Evolutionary conservation across 2,329 filamentous ascomycete species (phyloP).

Genomic region (Lachnellula cervina): DNA sequence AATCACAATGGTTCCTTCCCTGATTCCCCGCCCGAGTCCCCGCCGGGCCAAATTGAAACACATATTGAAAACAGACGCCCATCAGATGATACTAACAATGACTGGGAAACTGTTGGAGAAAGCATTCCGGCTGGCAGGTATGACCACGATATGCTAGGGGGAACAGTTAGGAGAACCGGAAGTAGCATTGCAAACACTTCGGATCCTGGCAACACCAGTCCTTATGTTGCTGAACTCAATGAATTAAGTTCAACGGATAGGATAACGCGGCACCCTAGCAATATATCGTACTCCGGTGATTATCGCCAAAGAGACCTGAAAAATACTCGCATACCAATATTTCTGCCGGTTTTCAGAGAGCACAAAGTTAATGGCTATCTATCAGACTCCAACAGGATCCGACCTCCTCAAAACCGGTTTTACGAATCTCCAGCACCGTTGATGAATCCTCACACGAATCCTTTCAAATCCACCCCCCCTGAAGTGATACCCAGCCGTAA

Average conservation of each 20-base stretch:
- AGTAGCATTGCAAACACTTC: conserved; percentile 31
- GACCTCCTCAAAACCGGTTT: conserved; percentile 10
- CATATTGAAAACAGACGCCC: conserved; percentile 3
- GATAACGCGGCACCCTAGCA: conserved; percentile 27
- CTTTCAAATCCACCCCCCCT: conserved; percentile 27
- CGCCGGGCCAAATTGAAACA: not conserved
- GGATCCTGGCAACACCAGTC: conserved; percentile 14
- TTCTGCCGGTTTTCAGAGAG: conserved; percentile 23
- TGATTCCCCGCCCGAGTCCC: conserved; percentile 11
- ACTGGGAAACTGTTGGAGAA: conserved; percentile 31
- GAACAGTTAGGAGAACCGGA: conserved; percentile 18
- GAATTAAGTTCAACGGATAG: conserved; percentile 25
- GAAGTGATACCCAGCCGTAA: conserved; percentile 10
- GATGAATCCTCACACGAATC: conserved; percentile 21
- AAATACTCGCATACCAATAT: conserved; percentile 22
- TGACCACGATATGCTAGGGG: conserved; percentile 10
- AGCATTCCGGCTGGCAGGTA: conserved; percentile 14
- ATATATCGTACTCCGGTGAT: conserved; percentile 19
- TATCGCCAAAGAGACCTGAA: conserved; percentile 29
- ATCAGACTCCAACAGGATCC: conserved; percentile 24
- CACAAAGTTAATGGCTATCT: conserved; percentile 30
- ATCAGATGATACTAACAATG: conserved; percentile 21
- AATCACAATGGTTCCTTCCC: conserved; percentile 18
- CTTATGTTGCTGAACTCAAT: conserved; percentile 12
- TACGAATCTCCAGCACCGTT: conserved; percentile 20